These are phyloP conservation scores for Graphiopsis chlorocephala DNA, from an alignment of 2,329 filamentous ascomycete genomes.

Conservation along the genomic window DNA sequence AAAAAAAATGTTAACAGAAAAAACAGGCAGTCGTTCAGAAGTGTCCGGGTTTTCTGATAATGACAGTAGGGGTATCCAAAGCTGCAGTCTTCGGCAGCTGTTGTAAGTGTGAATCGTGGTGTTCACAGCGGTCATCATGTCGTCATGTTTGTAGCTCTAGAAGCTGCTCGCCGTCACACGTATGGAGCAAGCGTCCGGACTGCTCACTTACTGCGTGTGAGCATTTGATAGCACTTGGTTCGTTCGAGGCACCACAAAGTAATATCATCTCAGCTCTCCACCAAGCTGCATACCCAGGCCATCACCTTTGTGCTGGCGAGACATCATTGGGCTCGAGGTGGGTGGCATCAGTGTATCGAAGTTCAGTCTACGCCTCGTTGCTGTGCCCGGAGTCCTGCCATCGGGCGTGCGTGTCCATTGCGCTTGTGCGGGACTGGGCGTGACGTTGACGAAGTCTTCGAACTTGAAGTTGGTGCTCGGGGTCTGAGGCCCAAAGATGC, in stretches of 20 bases:
- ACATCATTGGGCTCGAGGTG: slow-evolving; percentile 41
- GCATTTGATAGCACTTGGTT: background rate
- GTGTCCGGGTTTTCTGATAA: slow-evolving; percentile 4
- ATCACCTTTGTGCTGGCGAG: slow-evolving; percentile 42
- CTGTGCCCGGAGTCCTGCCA: slow-evolving; percentile 66
- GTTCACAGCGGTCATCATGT: slow-evolving; percentile 3
- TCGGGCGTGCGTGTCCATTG: slow-evolving; percentile 66
- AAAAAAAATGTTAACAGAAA: background rate
- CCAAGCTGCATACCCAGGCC: slow-evolving; percentile 65
- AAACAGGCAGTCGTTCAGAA: background rate
- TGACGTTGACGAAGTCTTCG: slow-evolving; percentile 95
- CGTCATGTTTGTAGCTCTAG: slow-evolving; percentile 5
- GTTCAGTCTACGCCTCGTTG: slow-evolving; percentile 71
- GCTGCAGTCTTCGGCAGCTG: background rate
- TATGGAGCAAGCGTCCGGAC: background rate
- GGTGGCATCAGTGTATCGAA: slow-evolving; percentile 73
- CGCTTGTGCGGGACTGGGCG: slow-evolving; percentile 88
- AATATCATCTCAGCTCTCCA: slow-evolving; percentile 53
- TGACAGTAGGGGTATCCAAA: slow-evolving; percentile 5
- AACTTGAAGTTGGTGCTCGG: slow-evolving; percentile 89
- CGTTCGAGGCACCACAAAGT: background rate
- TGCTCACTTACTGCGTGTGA: background rate
- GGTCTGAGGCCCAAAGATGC: slow-evolving; percentile 66
- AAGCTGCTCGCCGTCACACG: background rate
- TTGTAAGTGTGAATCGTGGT: background rate